Evolutionary conservation across 2,329 filamentous ascomycete species (phyloP), one percentile per base, ranked within the genome.

Genomic region (Tolypocladium nubicola): DNA sequence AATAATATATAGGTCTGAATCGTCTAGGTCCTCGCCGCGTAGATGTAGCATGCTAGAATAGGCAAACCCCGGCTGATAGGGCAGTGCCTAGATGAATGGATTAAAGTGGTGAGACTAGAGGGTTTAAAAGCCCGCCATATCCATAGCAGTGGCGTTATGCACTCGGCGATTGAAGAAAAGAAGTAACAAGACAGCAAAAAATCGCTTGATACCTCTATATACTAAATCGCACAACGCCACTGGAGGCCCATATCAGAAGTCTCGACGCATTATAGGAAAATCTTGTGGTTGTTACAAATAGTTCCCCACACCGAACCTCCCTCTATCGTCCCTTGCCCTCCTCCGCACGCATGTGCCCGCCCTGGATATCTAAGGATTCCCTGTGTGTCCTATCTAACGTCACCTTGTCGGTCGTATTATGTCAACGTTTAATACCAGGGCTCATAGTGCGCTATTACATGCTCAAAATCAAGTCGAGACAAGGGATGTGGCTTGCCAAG

Each of bases 141-240:
- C 30, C 7, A 33, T 33, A 33, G 3, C 30, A 8, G 30, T 33
- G 7, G 30, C 4, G 30, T 33, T 33, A 33, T 26, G 23, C 53
- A 61, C 49, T 14, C 37, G 23, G 37, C 14, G 39, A 23, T 38
- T 40, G 26, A 41, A 35, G 52, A 41, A 50, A 47, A 7, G 33
- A 47, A 52, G 23, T 55, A 40, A 19, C 33, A 55, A 40, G 21
- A 40, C 4, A 14, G 35, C 26, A 30, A 54, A 38, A 38, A 47
- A 52, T 47, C 56, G 56, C 60, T 53, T 35, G 38, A 52, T 43
- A 37, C 50, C 35, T 52, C 50, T 56, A 53, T 40, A 57, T 54
- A 53, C 55, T 26, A 57, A 59, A 58, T 53, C 52, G 57, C 53
- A 59, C 59, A 62, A 62, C 60, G 59, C 60, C 59, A 55, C 38